Percentiles rank a stretch among this genome's conserved stretches.
Evolutionary conservation across 805 yeast species (phyloP).

Genomic region (Yarrowia phangngaensis): DNA sequence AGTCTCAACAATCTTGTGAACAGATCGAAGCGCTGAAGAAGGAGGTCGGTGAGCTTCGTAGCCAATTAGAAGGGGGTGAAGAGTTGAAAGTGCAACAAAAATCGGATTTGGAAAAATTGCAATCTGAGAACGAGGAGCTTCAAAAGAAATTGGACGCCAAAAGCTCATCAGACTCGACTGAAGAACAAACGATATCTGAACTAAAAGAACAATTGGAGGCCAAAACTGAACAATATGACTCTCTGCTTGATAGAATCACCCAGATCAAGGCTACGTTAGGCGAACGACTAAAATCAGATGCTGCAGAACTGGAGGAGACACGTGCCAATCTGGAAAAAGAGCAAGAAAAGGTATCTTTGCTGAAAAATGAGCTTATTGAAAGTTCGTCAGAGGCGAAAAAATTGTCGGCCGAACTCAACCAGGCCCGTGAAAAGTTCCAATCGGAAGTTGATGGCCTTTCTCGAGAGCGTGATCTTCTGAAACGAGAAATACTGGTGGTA

Average conservation of each 20-base stretch:
- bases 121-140: too few species aligned
- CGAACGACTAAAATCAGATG: slow-evolving; percentile 46
- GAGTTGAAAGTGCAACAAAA: too few species aligned
- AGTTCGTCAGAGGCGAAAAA: slow-evolving; percentile 35
- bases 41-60: too few species aligned
- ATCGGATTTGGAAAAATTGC: too few species aligned
- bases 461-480: slow-evolving; percentile 33
- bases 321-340: slow-evolving; percentile 40
- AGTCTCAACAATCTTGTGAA: too few species aligned
- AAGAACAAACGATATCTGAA: background rate
- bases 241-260: slow-evolving; percentile 40
- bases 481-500: slow-evolving; percentile 29
- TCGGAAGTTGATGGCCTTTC: slow-evolving; percentile 29
- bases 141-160: slow-evolving; percentile 1
- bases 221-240: slow-evolving; percentile 43
- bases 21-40: too few species aligned
- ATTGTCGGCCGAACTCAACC: slow-evolving; percentile 35
- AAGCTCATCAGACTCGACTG: background rate
- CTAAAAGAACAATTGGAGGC: slow-evolving; percentile 31
- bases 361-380: slow-evolving; percentile 43
- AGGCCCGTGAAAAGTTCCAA: slow-evolving; percentile 31
- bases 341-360: slow-evolving; percentile 38
- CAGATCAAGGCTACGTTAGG: slow-evolving; percentile 42
- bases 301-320: slow-evolving; percentile 37
- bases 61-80: too few species aligned